Evolutionary conservation across 306 rosid genomes (phyloP), one percentile per base, ranked within the genome.

Genomic region (Glycyrrhiza uralensis): DNA sequence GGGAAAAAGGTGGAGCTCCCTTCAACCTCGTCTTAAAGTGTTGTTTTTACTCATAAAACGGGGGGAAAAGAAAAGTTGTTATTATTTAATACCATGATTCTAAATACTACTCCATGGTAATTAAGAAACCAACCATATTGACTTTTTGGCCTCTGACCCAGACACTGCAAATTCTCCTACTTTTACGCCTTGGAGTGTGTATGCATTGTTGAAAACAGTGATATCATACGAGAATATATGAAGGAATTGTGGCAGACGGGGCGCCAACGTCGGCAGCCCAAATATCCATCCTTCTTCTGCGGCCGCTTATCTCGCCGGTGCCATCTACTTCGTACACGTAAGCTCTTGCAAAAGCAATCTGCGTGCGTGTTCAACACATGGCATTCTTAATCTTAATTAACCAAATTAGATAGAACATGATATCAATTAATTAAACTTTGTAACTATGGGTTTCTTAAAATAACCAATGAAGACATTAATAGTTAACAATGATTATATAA

Each of bases 191-290:
- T 47, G 20, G 74, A 71, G 55, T 69, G 26, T 52, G 84, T 74
- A 20, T 54, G 86, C 69, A 35, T 14, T 17, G 54, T 52, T 50
- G 60, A 18, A 47, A 66, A 69, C 59, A 69, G 56, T 69, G 71
- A 59, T 47, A 65, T 3, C 28, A 59, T 12, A 26, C 61, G 20
- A 35, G 71, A n/a, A n/a, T n/a, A n/a, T 56, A 75, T 39, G 57
- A 80, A 66, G 73, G 87, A 86, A 74, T 72, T 69, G 70, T 79
- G 61, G 66, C 75, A 60, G 63, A 71, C 12, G 39, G 49, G 50
- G 75, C 82, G 72, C 75, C 85, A 73, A 75, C 80, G 71, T 81
- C 78, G 75, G 88, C 75, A 49, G 61, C 83, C 58, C n/a, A n/a
- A n/a, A n/a, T n/a, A n/a, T n/a, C 68, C 41, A 60, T 58, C 76